These are phyloP conservation scores for Echium plantagineum DNA, from an alignment of 257 asterid genomes.

Conservation along the genomic window DNA sequence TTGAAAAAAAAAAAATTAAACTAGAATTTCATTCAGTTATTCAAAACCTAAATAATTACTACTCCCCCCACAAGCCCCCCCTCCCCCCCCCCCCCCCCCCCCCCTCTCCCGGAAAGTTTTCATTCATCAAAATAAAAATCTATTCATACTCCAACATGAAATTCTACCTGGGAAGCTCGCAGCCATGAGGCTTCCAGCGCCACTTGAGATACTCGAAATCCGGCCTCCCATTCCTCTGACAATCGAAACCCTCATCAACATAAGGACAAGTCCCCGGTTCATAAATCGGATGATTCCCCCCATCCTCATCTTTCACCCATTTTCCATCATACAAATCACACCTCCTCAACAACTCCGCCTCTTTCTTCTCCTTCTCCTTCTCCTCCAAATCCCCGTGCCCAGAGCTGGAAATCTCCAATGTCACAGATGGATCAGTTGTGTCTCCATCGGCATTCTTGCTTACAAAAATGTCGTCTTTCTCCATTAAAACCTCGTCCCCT, in stretches of 20 bases:
- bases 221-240: slow-evolving; percentile 80
- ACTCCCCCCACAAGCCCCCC: too few relatives aligned
- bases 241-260: slow-evolving; percentile 82
- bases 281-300: slow-evolving; percentile 43
- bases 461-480: too few relatives aligned
- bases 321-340: slow-evolving; percentile 65
- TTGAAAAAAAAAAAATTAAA: too few relatives aligned
- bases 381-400: not conserved
- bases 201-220: slow-evolving; percentile 66
- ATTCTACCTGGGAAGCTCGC: slow-evolving; percentile 97
- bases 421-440: too few relatives aligned
- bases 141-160: too few relatives aligned
- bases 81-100: too few relatives aligned
- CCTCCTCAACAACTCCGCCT: slow-evolving; percentile 15
- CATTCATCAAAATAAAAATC: too few relatives aligned
- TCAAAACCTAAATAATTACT: too few relatives aligned
- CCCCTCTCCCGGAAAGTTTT: too few relatives aligned
- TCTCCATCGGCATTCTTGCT: not conserved
- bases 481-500: too few relatives aligned
- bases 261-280: slow-evolving; percentile 71
- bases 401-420: not conserved
- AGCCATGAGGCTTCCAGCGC: slow-evolving; percentile 88
- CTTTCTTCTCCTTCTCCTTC: slow-evolving; percentile 34
- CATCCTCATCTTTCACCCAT: slow-evolving; percentile 75
- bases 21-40: too few relatives aligned